Conservation (phyloP, 306 rosid genomes). For the Gastrolobium villosum region DNA sequence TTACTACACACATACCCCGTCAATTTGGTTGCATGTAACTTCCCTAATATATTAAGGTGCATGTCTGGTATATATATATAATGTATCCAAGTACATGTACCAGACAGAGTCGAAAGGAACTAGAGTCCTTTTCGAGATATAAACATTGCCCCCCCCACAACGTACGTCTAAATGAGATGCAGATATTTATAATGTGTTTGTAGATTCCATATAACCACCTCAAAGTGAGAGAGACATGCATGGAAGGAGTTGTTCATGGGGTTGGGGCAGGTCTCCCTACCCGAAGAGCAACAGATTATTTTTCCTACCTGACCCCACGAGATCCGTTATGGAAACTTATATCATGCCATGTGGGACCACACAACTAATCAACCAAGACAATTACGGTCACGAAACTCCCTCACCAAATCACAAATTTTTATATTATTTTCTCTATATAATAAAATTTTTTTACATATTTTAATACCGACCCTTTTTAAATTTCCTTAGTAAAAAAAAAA, state of each 20-base stretch:
- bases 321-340: slow-evolving; percentile 45
- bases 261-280: slow-evolving; percentile 72
- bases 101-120: slow-evolving; percentile 40
- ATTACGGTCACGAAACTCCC: slow-evolving; percentile 23
- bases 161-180: slow-evolving; percentile 23
- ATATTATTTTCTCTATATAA: too few species aligned
- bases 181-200: slow-evolving; percentile 40
- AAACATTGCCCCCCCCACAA: slow-evolving; percentile 26
- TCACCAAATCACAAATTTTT: slow-evolving; percentile 19
- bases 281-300: slow-evolving; percentile 63
- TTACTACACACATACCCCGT: slow-evolving; percentile 14
- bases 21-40: slow-evolving; percentile 25
- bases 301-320: slow-evolving; percentile 55
- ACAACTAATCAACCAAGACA: slow-evolving; percentile 40
- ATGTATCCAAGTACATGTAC: slow-evolving; percentile 35
- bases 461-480: too few species aligned
- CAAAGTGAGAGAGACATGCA: slow-evolving; percentile 49
- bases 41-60: slow-evolving; percentile 32
- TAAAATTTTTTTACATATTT: too few species aligned
- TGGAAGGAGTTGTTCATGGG: slow-evolving; percentile 63
- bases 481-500: neutral
- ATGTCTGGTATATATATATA: neutral
- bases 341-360: slow-evolving; percentile 55
- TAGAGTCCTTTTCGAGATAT: slow-evolving; percentile 50
- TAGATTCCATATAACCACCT: slow-evolving; percentile 66